Percentiles rank a stretch among this genome's conserved stretches.
phyloP scores from a whole-genome alignment of 805 yeast species.

The Candida ovalis region DNA sequence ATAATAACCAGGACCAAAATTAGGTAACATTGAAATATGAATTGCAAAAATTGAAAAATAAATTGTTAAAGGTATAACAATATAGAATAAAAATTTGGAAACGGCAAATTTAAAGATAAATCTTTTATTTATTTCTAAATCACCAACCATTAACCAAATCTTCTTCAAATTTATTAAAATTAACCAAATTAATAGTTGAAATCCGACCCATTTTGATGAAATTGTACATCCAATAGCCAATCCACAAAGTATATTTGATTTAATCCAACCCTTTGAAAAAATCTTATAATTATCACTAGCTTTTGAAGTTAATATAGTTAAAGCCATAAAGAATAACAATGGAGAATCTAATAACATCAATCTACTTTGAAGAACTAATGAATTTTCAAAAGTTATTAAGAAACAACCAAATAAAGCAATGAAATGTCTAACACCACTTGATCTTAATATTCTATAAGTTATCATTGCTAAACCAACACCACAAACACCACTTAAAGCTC shows the following conservation, averaged over 20 bases:
- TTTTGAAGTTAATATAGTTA: conserved; percentile 36
- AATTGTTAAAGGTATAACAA: conserved; percentile 53
- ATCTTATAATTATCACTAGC: conserved; percentile 32
- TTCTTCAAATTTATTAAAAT: conserved; percentile 39
- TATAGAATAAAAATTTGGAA: conserved; percentile 38
- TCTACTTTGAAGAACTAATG: conserved; percentile 60
- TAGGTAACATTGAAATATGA: conserved; percentile 48
- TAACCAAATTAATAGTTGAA: conserved; percentile 65
- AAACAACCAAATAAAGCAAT: conserved; percentile 49
- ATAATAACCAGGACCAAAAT: conserved; percentile 57
- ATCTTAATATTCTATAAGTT: conserved; percentile 51
- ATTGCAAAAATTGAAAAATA: conserved; percentile 55
- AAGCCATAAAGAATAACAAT: conserved; percentile 40
- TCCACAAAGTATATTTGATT: conserved; percentile 45
- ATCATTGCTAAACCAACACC: conserved; percentile 53
- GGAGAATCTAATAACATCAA: conserved; percentile 44
- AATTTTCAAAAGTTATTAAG: conserved; percentile 58
- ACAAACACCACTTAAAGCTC: conserved; percentile 52
- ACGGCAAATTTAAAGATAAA: conserved; percentile 38
- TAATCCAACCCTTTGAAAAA: conserved; percentile 50
- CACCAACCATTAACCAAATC: conserved; percentile 71
- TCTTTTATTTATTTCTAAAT: conserved; percentile 43
- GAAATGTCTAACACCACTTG: conserved; percentile 47
- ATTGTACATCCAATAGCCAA: conserved; percentile 49
- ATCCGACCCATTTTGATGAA: conserved; percentile 69